phyloP scores from a whole-genome alignment of 2,329 filamentous ascomycete genomes.

The Emericellopsis cladophorae region DNA sequence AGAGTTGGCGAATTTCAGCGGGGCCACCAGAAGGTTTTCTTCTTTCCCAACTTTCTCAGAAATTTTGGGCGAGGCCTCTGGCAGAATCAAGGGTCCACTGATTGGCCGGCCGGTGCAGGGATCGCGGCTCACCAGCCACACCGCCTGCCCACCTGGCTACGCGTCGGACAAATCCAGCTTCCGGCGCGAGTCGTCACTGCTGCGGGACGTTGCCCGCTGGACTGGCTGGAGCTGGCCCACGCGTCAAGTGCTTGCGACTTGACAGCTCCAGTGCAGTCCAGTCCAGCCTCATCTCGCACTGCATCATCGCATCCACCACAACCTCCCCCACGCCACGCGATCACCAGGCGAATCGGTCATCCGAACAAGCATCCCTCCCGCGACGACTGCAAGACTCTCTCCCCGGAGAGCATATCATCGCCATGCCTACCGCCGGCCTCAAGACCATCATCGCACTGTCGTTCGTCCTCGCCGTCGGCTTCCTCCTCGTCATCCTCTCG shows the following conservation, averaged over 20 bases:
- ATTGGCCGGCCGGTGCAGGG: not conserved
- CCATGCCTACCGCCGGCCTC: conserved; percentile 69
- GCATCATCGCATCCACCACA: conserved; percentile 1
- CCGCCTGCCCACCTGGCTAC: not conserved
- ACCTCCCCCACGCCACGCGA: not conserved
- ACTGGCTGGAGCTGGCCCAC: no score
- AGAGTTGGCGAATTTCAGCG: conserved; percentile 9
- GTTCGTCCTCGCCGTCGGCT: conserved; percentile 96
- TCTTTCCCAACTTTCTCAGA: conserved; percentile 2
- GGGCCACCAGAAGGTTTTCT: conserved; percentile 1
- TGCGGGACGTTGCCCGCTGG: no score
- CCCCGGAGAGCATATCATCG: conserved; percentile 14
- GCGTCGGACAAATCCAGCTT: not conserved
- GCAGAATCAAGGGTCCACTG: not conserved
- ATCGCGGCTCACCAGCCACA: not conserved
- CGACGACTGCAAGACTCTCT: not conserved
- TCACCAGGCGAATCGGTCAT: not conserved
- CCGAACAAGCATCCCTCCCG: conserved; percentile 1
- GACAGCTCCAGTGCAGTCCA: no score
- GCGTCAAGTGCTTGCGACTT: no score
- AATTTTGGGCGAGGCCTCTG: conserved; percentile 4
- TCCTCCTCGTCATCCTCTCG: conserved; percentile 96
- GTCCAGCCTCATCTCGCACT: conserved; percentile 1
- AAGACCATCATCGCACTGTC: conserved; percentile 99
- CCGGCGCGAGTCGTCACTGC: not conserved